Conservation (phyloP, 306 rosid genomes). For the Citrullus colocynthis region DNA sequence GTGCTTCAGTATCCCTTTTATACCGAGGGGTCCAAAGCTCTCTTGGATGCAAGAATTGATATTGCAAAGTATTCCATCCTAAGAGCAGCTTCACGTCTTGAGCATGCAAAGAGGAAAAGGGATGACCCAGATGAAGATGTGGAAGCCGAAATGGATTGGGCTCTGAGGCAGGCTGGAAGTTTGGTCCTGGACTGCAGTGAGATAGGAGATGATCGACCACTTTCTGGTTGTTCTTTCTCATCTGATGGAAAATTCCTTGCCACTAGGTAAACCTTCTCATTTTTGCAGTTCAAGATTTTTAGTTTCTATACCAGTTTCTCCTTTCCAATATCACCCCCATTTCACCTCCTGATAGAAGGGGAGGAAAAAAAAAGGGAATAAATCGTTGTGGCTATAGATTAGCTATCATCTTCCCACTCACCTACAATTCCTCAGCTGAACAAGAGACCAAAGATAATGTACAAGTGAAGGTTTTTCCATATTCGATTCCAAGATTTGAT, state of each 20-base stretch:
- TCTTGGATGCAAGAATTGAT: slow-evolving; percentile 51
- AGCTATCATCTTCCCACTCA: not conserved
- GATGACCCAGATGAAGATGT: slow-evolving; percentile 93
- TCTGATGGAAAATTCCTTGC: slow-evolving; percentile 64
- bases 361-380: not conserved
- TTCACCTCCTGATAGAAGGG: not conserved
- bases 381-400: not conserved
- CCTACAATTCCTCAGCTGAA: not conserved
- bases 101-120: slow-evolving; percentile 68
- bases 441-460: not conserved
- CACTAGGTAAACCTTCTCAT: slow-evolving; percentile 37
- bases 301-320: not conserved
- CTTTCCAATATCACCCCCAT: not conserved
- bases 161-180: slow-evolving; percentile 52
- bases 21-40: slow-evolving; percentile 68
- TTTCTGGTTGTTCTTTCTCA: slow-evolving; percentile 78
- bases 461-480: not conserved
- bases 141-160: slow-evolving; percentile 79
- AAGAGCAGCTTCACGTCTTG: slow-evolving; percentile 53
- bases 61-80: slow-evolving; percentile 60
- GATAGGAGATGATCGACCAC: slow-evolving; percentile 64
- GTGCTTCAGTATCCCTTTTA: slow-evolving; percentile 65
- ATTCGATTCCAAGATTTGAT: not conserved
- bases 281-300: not conserved
- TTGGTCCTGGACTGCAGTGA: slow-evolving; percentile 79